These are phyloP conservation scores for Dioscorea alata DNA, from an alignment of 106 monocot genomes.

Conservation along the genomic window DNA sequence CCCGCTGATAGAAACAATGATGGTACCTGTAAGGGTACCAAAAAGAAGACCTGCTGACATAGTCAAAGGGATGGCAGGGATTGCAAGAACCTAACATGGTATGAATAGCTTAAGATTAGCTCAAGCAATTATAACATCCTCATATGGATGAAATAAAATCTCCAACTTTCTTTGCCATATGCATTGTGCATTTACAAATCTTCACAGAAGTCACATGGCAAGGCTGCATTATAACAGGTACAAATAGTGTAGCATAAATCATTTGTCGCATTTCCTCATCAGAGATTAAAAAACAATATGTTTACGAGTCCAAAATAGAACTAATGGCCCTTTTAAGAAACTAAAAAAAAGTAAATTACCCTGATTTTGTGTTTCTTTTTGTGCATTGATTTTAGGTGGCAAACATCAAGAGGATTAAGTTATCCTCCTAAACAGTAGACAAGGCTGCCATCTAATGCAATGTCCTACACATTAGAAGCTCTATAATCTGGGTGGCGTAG, in stretches of 20 bases:
- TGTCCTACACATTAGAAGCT: no score
- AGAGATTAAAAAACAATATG: no score
- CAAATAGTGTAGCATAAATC: not conserved
- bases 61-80: conserved; percentile 94
- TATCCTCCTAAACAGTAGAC: no score
- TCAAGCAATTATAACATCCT: conserved; percentile 4
- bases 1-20: conserved; percentile 95
- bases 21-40: conserved; percentile 75
- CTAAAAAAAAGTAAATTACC: no score
- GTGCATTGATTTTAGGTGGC: no score
- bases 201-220: not conserved
- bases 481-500: no score
- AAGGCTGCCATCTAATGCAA: no score
- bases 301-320: no score
- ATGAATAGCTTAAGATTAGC: conserved; percentile 6
- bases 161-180: not conserved
- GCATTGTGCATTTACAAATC: not conserved
- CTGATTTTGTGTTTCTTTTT: no score
- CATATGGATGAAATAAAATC: not conserved
- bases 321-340: no score
- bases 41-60: conserved; percentile 96
- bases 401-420: no score
- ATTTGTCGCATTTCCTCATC: not conserved
- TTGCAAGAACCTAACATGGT: conserved; percentile 71
- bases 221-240: not conserved